Conservation (phyloP, 2,329 filamentous ascomycete species). For the Arachnopeziza araneosa region DNA sequence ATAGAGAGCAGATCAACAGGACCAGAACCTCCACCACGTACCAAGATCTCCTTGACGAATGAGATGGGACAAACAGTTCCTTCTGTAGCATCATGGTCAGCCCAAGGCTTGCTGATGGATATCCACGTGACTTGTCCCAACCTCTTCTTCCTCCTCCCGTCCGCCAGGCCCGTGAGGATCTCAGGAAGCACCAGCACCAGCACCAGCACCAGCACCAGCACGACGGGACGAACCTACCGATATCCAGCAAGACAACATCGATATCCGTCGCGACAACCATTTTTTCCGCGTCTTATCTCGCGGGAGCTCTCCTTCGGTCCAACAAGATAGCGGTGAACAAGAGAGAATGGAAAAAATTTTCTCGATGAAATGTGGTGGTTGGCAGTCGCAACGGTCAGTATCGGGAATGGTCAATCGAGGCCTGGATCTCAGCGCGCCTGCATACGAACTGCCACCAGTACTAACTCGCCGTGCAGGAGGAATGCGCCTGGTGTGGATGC, state of each 20-base stretch:
- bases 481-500: background rate
- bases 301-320: background rate
- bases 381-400: conserved; percentile 19
- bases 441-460: background rate
- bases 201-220: no score
- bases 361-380: background rate
- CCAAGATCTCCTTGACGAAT: conserved; percentile 77
- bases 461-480: background rate
- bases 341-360: conserved; percentile 7
- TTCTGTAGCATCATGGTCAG: conserved; percentile 44
- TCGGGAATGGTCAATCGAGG: conserved; percentile 19
- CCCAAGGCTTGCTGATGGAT: background rate
- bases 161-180: no score
- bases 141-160: background rate
- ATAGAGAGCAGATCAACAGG: conserved; percentile 3
- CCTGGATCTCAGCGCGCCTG: background rate
- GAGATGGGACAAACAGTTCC: conserved; percentile 79
- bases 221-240: conserved; percentile 24
- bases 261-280: conserved; percentile 5
- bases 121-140: conserved; percentile 12
- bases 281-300: background rate
- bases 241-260: conserved; percentile 29
- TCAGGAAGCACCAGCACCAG: no score
- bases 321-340: conserved; percentile 14
- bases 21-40: conserved; percentile 42